Evolutionary conservation across 805 yeast genomes (phyloP).

Genomic region (Yamadazyma insecticola): DNA sequence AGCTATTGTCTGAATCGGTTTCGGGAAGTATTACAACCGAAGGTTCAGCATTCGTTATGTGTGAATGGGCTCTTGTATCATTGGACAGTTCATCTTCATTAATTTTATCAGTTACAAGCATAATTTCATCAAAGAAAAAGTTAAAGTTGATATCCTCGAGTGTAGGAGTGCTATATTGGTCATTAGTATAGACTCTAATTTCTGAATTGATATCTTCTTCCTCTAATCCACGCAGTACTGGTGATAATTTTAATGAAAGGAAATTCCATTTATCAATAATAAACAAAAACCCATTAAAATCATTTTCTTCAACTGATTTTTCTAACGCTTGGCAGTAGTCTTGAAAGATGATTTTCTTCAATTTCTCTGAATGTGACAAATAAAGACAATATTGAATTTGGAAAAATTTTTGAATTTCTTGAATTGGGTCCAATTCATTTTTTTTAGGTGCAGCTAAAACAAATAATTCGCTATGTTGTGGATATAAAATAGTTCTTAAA

Average conservation of each 20-base stretch:
- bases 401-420: constrained; percentile 50
- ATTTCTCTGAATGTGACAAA: constrained; percentile 31
- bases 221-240: constrained; percentile 8
- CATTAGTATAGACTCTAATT: constrained; percentile 14
- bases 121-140: constrained; percentile 2
- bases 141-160: constrained; percentile 2
- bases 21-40: too few species aligned
- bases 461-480: constrained; percentile 48
- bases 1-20: too few species aligned
- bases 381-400: constrained; percentile 38
- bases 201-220: constrained; percentile 19
- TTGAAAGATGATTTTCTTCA: constrained; percentile 26
- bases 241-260: constrained; percentile 35
- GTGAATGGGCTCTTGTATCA: too few species aligned
- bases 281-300: constrained; percentile 30
- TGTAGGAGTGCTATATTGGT: neutral
- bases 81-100: too few species aligned
- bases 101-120: too few species aligned
- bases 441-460: constrained; percentile 46
- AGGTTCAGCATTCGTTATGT: too few species aligned
- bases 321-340: constrained; percentile 32
- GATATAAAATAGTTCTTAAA: constrained; percentile 34
- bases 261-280: constrained; percentile 39
- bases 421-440: constrained; percentile 58
- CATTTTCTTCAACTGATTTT: constrained; percentile 25